Percentiles rank a stretch among this genome's conserved stretches.
Evolutionary conservation across 345 rosid genomes (phyloP).

Genomic region (Carallia pectinifolia): DNA sequence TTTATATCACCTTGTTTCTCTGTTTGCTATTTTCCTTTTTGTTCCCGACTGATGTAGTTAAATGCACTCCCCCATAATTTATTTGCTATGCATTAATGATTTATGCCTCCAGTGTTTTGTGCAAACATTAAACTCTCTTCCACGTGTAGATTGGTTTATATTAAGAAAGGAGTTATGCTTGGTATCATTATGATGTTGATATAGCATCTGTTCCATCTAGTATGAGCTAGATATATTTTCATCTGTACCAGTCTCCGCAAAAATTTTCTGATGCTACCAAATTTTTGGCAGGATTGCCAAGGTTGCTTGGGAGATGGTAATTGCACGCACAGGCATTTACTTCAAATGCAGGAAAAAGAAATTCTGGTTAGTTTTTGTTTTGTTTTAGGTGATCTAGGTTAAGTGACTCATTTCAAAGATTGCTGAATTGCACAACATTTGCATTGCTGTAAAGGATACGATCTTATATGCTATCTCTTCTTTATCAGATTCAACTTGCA

Average conservation of each 20-base stretch:
- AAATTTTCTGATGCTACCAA: not conserved
- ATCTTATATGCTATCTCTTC: too few relatives aligned
- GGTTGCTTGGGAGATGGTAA: conserved; percentile 40
- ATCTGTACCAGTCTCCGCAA: not conserved
- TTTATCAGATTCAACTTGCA: too few relatives aligned
- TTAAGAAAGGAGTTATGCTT: too few relatives aligned
- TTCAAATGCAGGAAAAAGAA: conserved; percentile 72
- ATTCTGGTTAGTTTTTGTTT: conserved; percentile 49
- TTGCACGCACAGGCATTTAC: conserved; percentile 42
- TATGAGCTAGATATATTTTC: not conserved
- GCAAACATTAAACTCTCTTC: not conserved
- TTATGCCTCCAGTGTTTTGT: not conserved
- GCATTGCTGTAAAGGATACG: too few relatives aligned
- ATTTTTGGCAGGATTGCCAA: conserved; percentile 49
- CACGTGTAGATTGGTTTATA: not conserved
- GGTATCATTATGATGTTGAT: not conserved
- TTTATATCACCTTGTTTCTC: too few relatives aligned
- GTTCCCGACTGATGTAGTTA: too few relatives aligned
- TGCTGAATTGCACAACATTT: too few relatives aligned
- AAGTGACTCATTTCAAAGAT: too few relatives aligned
- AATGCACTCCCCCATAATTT: too few relatives aligned
- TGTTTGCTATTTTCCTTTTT: too few relatives aligned
- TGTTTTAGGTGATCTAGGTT: not conserved
- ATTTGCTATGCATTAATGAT: not conserved
- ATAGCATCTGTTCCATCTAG: not conserved